phyloP scores from a whole-genome alignment of 495 filamentous ascomycete genomes.

The Hypoxylon subgilvum region DNA sequence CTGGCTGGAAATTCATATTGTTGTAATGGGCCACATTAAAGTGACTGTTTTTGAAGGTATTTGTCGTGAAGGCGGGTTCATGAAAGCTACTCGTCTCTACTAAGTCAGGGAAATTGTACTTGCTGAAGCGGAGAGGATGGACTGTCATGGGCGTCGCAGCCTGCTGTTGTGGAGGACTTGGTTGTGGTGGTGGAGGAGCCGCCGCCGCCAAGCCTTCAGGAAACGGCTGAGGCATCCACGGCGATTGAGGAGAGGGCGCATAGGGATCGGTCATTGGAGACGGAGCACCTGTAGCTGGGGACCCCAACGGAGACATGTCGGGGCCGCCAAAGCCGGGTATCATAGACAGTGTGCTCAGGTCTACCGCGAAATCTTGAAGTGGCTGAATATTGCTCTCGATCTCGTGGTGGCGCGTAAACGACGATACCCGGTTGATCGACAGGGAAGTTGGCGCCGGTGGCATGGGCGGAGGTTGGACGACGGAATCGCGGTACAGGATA shows the following conservation, averaged over 20 bases:
- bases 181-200: conserved; percentile 42
- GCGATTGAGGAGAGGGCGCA: conserved; percentile 49
- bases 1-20: conserved; percentile 83
- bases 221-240: conserved; percentile 49
- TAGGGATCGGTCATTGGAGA: conserved; percentile 46
- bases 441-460: conserved; percentile 57
- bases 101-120: conserved; percentile 52
- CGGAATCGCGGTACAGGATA: conserved; percentile 73
- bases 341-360: conserved; percentile 51
- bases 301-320: conserved; percentile 41
- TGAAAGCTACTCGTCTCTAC: conserved; percentile 46
- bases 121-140: conserved; percentile 54
- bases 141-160: conserved; percentile 32
- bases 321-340: conserved; percentile 53
- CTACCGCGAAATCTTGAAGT: conserved; percentile 46
- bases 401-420: conserved; percentile 49
- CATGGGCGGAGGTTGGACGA: conserved; percentile 52
- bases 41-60: conserved; percentile 65
- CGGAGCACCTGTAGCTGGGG: conserved; percentile 30
- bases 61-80: conserved; percentile 60
- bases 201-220: conserved; percentile 33
- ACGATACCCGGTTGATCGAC: conserved; percentile 57
- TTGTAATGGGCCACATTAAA: conserved; percentile 86
- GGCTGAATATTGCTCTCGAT: conserved; percentile 45
- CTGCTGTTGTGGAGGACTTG: conserved; percentile 43